Percentiles rank a stretch among this genome's conserved stretches.
These are phyloP conservation scores for Candida anutae DNA, from an alignment of 1,139 yeast genomes.

Conservation along the genomic window DNA sequence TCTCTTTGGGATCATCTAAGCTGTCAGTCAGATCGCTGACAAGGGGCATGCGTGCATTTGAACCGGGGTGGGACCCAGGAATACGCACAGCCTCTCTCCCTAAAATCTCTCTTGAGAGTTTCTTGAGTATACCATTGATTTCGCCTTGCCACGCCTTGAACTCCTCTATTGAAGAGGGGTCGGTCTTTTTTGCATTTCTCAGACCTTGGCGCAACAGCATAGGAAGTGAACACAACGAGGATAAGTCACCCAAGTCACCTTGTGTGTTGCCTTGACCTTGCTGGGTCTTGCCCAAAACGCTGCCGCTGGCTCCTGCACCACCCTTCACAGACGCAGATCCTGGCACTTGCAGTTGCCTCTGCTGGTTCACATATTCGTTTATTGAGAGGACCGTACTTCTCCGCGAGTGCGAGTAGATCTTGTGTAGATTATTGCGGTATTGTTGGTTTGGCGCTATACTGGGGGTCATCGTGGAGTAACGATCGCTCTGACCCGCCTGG, in stretches of 20 bases:
- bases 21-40: not conserved
- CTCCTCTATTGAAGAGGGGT: slow-evolving; percentile 20
- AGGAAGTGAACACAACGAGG: slow-evolving; percentile 22
- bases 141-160: slow-evolving; percentile 41
- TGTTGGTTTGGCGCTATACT: slow-evolving; percentile 23
- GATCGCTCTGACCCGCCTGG: slow-evolving; percentile 25
- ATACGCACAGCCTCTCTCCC: too few relatives aligned
- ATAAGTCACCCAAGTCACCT: slow-evolving; percentile 13
- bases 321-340: slow-evolving; percentile 3
- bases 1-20: slow-evolving; percentile 2
- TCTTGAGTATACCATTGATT: slow-evolving; percentile 32
- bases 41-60: too few relatives aligned
- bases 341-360: slow-evolving; percentile 18
- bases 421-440: slow-evolving; percentile 31
- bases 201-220: slow-evolving; percentile 5
- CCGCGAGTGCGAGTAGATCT: slow-evolving; percentile 40
- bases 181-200: slow-evolving; percentile 1
- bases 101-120: slow-evolving; percentile 21
- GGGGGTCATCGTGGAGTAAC: slow-evolving; percentile 34
- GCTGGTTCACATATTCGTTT: slow-evolving; percentile 32
- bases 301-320: slow-evolving; percentile 5
- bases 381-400: slow-evolving; percentile 31
- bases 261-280: too few relatives aligned
- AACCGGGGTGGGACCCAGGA: too few relatives aligned
- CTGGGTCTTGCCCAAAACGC: slow-evolving; percentile 7